These are phyloP conservation scores for Davidsoniella eucalypti DNA, from an alignment of 2,329 filamentous ascomycete genomes.

Conservation along the genomic window DNA sequence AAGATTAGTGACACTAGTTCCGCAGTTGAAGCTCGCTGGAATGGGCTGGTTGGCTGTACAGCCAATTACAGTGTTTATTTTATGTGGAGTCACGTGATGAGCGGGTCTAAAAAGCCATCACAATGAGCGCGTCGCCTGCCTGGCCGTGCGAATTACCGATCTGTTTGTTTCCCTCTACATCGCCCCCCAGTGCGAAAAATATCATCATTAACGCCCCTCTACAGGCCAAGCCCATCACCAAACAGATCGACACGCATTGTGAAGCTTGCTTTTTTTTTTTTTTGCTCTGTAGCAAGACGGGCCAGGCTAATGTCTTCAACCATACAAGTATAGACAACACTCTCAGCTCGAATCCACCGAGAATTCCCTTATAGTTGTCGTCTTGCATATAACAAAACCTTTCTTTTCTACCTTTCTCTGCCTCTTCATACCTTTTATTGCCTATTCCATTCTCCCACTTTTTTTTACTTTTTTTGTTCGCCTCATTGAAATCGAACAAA, in stretches of 20 bases:
- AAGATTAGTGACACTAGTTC: too few relatives aligned
- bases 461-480: not conserved
- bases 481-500: too few relatives aligned
- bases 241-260: constrained; percentile 10
- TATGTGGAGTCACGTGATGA: too few relatives aligned
- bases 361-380: not conserved
- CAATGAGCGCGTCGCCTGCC: too few relatives aligned
- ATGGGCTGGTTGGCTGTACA: too few relatives aligned
- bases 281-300: not conserved
- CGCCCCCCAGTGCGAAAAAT: constrained; percentile 12
- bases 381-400: not conserved
- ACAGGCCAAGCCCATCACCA: constrained; percentile 5
- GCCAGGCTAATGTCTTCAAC: not conserved
- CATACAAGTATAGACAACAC: not conserved
- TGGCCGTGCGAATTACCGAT: too few relatives aligned
- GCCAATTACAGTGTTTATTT: too few relatives aligned
- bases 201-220: constrained; percentile 3
- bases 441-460: not conserved
- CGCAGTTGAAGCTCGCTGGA: too few relatives aligned
- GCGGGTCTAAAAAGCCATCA: too few relatives aligned
- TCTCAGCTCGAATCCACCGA: too few relatives aligned
- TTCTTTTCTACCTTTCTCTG: too few relatives aligned
- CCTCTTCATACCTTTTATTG: too few relatives aligned
- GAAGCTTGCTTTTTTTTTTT: constrained; percentile 1
- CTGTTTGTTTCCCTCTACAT: not conserved